phyloP scores from a whole-genome alignment of 768 basidiomycete species.

The Podaxis rugospora region DNA sequence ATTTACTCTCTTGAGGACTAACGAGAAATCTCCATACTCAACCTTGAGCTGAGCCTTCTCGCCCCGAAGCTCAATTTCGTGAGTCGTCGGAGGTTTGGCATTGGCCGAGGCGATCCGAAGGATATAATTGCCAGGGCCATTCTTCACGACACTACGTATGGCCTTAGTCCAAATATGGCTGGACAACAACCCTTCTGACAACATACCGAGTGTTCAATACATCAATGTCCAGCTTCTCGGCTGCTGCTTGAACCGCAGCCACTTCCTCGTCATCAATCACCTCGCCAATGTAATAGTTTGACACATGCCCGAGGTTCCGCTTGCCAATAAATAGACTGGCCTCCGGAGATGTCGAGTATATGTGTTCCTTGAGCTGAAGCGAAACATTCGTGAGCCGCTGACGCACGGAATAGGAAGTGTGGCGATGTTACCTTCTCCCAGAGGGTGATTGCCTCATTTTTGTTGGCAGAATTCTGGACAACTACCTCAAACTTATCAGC shows the following conservation, averaged over 20 bases:
- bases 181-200: background rate
- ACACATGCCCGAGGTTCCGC: conserved; percentile 69
- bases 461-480: conserved; percentile 57
- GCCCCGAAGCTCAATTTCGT: conserved; percentile 42
- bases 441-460: conserved; percentile 46
- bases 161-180: background rate
- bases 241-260: conserved; percentile 64
- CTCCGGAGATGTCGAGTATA: conserved; percentile 67
- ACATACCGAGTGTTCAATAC: conserved; percentile 77
- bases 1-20: conserved; percentile 48
- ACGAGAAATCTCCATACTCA: conserved; percentile 73
- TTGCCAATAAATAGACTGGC: conserved; percentile 74
- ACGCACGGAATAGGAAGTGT: background rate
- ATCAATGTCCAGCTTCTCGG: conserved; percentile 73
- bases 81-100: conserved; percentile 30
- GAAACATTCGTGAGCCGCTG: background rate
- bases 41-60: conserved; percentile 52
- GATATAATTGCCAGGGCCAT: conserved; percentile 54
- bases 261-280: conserved; percentile 75
- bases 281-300: conserved; percentile 83
- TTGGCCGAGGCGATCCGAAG: conserved; percentile 73
- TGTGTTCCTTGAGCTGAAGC: conserved; percentile 63
- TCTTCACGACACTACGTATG: conserved; percentile 60
- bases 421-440: conserved; percentile 53
- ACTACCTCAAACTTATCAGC: conserved; percentile 59